phyloP scores from a whole-genome alignment of 78 protist species.

The Dictyostelium capitatum region DNA sequence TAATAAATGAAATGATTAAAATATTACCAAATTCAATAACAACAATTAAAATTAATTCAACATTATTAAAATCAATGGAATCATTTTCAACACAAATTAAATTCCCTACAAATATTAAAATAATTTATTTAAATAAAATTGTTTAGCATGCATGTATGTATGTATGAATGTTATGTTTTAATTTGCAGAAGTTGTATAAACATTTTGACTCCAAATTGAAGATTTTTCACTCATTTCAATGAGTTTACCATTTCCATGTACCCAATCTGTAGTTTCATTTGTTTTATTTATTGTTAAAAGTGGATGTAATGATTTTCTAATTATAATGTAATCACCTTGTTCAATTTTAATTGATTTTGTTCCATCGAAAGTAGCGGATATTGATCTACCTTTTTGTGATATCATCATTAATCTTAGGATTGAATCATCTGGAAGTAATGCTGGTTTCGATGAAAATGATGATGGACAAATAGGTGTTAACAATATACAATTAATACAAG shows the following conservation, averaged over 20 bases:
- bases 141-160: too few species aligned
- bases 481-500: slow-evolving; percentile 86
- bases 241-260: slow-evolving; percentile 77
- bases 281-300: slow-evolving; percentile 58
- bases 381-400: slow-evolving; percentile 74
- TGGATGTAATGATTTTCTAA: slow-evolving; percentile 59
- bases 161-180: too few species aligned
- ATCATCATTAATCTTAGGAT: slow-evolving; percentile 44
- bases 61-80: too few species aligned
- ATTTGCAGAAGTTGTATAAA: slow-evolving; percentile 53
- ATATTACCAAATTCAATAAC: too few species aligned
- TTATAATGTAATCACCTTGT: slow-evolving; percentile 55
- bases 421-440: slow-evolving; percentile 86
- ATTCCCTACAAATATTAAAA: too few species aligned
- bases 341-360: slow-evolving; percentile 60
- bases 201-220: slow-evolving; percentile 56
- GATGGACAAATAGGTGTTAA: slow-evolving; percentile 96
- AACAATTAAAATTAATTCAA: too few species aligned
- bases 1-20: too few species aligned
- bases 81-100: too few species aligned
- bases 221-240: slow-evolving; percentile 54
- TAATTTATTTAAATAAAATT: too few species aligned
- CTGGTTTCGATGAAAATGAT: slow-evolving; percentile 93
- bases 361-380: slow-evolving; percentile 72
- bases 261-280: slow-evolving; percentile 72